phyloP scores from a whole-genome alignment of 257 asterid species.

The Gynochthodes officinalis region DNA sequence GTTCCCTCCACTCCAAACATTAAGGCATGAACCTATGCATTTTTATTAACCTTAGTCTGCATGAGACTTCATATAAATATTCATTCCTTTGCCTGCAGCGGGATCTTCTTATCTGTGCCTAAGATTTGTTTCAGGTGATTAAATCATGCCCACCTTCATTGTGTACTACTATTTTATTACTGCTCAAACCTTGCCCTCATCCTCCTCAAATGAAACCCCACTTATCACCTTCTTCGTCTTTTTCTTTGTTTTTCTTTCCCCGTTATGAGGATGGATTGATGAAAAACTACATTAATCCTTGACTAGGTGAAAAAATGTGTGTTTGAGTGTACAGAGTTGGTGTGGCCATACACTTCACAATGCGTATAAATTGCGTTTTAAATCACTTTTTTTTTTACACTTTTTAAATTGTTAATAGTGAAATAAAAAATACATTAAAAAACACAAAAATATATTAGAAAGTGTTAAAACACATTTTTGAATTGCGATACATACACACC shows the following conservation, averaged over 20 bases:
- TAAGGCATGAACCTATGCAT: constrained; percentile 42
- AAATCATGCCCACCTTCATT: constrained; percentile 40
- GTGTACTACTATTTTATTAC: constrained; percentile 29
- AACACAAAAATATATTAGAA: no score
- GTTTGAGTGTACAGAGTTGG: no score
- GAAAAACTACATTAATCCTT: no score
- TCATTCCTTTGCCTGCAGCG: constrained; percentile 22
- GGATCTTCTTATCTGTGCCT: constrained; percentile 61
- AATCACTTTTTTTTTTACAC: no score
- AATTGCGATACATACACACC: no score
- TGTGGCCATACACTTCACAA: no score
- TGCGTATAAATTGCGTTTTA: no score
- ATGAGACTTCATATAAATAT: constrained; percentile 24
- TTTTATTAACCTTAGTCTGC: constrained; percentile 33
- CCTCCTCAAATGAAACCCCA: neutral
- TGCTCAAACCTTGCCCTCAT: constrained; percentile 5
- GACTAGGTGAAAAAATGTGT: no score
- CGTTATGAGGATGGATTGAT: no score
- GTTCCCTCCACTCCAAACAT: constrained; percentile 86
- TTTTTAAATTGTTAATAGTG: no score
- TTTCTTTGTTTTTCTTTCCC: neutral
- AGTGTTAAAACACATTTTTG: no score
- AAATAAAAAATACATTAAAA: no score
- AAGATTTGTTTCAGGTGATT: constrained; percentile 59
- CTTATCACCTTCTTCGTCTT: neutral